Conservation (phyloP, 768 basidiomycete genomes). For the Cyclocybe aegerita region DNA sequence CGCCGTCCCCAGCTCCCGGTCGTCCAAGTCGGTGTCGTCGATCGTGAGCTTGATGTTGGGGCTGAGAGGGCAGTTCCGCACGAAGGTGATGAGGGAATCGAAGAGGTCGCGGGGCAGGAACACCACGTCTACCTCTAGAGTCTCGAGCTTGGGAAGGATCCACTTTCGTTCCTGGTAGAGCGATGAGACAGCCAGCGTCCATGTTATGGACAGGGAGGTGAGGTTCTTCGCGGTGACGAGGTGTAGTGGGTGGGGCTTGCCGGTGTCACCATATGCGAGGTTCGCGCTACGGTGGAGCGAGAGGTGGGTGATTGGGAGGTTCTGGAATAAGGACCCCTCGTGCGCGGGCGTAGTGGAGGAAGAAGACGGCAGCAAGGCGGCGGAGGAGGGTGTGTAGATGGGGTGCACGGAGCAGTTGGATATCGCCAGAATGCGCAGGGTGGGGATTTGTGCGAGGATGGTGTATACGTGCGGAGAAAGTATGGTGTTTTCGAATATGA, state of each 20-base stretch:
- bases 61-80: constrained; percentile 17
- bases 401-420: constrained; percentile 20
- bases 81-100: constrained; percentile 21
- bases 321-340: constrained; percentile 7
- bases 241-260: constrained; percentile 12
- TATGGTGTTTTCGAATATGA: constrained; percentile 20
- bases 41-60: constrained; percentile 19
- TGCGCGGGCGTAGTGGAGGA: too few relatives aligned
- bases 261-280: constrained; percentile 6
- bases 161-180: constrained; percentile 11
- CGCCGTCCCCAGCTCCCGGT: constrained; percentile 19
- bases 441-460: constrained; percentile 20
- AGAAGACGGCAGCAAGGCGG: not conserved
- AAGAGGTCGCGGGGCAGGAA: constrained; percentile 26
- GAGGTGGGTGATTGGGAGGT: constrained; percentile 19
- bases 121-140: constrained; percentile 19
- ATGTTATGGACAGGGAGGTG: constrained; percentile 13
- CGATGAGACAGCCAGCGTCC: constrained; percentile 10
- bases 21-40: constrained; percentile 25
- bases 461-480: constrained; percentile 25
- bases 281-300: constrained; percentile 10
- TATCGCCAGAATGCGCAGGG: constrained; percentile 21
- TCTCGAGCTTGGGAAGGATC: constrained; percentile 11
- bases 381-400: constrained; percentile 7
- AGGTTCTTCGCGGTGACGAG: constrained; percentile 14